These are phyloP conservation scores for Malus orientalis DNA, from an alignment of 306 rosid species.

Conservation along the genomic window DNA sequence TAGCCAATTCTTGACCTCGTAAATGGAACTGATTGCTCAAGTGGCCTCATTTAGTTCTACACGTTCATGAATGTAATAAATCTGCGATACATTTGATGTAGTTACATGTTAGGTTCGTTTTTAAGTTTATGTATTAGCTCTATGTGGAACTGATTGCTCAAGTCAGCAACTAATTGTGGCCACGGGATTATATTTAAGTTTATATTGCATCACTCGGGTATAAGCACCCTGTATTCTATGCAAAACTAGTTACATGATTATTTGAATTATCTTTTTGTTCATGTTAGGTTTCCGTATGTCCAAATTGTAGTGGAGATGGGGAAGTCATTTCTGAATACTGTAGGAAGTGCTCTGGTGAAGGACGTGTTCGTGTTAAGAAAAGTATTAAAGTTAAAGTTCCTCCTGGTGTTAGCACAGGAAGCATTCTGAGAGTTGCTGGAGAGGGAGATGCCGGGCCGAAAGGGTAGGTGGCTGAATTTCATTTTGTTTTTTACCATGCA, in stretches of 20 bases:
- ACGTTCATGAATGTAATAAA: background rate
- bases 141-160: too few relatives aligned
- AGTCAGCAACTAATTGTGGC: background rate
- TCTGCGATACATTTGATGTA: background rate
- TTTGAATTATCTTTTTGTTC: background rate
- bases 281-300: slow-evolving; percentile 82
- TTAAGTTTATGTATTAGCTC: too few relatives aligned
- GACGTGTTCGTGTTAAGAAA: slow-evolving; percentile 73
- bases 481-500: background rate
- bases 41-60: background rate
- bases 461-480: slow-evolving; percentile 56
- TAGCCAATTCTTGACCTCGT: background rate
- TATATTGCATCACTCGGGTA: background rate
- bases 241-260: background rate
- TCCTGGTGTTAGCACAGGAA: slow-evolving; percentile 85
- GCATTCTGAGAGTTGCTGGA: slow-evolving; percentile 86
- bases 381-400: slow-evolving; percentile 87
- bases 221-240: background rate
- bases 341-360: slow-evolving; percentile 84
- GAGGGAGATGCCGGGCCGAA: slow-evolving; percentile 92
- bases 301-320: slow-evolving; percentile 89
- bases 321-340: slow-evolving; percentile 87
- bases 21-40: background rate
- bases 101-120: too few relatives aligned
- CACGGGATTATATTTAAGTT: background rate